Base-by-base conservation (phyloP, 1,284 basidiomycete genomes). In the Lentinula novae-zelandiae region DNA sequence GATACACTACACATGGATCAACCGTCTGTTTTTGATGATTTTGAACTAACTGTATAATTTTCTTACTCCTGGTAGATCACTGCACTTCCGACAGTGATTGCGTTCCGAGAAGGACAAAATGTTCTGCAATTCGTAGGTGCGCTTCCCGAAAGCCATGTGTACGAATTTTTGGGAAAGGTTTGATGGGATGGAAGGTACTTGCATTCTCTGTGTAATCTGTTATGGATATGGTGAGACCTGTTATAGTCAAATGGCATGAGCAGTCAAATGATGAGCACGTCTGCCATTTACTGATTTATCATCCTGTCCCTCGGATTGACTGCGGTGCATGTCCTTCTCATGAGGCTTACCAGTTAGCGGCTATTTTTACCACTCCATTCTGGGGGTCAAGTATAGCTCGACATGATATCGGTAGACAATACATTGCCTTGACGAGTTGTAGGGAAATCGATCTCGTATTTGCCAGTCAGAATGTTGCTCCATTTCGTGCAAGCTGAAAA, bases 1-100 rank as follows among this genome's bases (percentile, higher is more conserved):
- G 15, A 7, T 42, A 42, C 7, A 42, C 15, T 7, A 15, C 15
- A n/a, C 40, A 15, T n/a, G 13, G 2, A 12, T 38, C 8, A 38
- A 9, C 3, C 36, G 12, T 38, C 13, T 7, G 7, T 42, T 1
- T 15, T 42, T 42, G 12, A 20, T 22, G 36, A 5, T 13, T 12
- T 46, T 8, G 20, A 20, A 9, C 40, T 20, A 42, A 33, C 12
- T 54, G n/a, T 56, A 22, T 31, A 8, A 34, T 12, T 51, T 13
- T 59, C 13, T 60, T 12, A 31, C 33, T 9, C 39, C 9, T 46
- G 22, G 40, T 64, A 90, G 89, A 73, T 90, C 61, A 72, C 76
- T n/a, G 78, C 85, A 9, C 72, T 91, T 13, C 89, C 89, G 1
- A 92, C 89, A 0, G 87, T 92, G 31, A 74, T 89, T 60, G 89